Evolutionary conservation across 2,329 filamentous ascomycete genomes (phyloP), one percentile per base, ranked within the genome.

Genomic region (Trichoderma afroharzianum): DNA sequence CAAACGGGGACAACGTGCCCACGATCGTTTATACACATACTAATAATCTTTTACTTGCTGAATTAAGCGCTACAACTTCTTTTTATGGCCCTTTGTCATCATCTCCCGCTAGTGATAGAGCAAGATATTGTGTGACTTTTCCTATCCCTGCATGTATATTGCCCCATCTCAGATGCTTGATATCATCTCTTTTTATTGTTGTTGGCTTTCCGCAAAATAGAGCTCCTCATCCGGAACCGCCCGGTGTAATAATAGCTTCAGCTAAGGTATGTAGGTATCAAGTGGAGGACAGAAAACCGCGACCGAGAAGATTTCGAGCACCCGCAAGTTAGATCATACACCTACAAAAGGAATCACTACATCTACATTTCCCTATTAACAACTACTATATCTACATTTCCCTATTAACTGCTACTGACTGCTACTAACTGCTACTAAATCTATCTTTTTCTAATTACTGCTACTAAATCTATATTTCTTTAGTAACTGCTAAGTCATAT

Each of bases 1-100:
- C 77, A 79, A 79, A 73, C 74, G 73, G 75, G 76, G 76, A 77
- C 76, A 75, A 77, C 76, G 76, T 79, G 75, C 77, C 77, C 76
- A 78, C 76, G 77, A 78, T 78, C 74, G 77, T 72, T 78, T 78
- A 79, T 76, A 77, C 64, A 72, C 30, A 72, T 71, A 72, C 57
- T 71, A 71, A 71, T 71, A 64, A 33, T 68, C 21, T 57, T 68
- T 68, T 63, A 24, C 43, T 24, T 62, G 58, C 57, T 61, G 12
- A 47, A 55, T 36, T 9, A 63, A 55, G 58, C 67, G 30, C 58
- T 63, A 9, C 57, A 43, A n/a, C 43, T 62, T 32, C 21, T 59
- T 18, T 57, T 32, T 26, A n/a, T n/a, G 14, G 12, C 6, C 26
- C 14, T 18, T 18, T 18, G 39, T 61, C 14, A 26, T 28, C 30